Conservation (phyloP, 768 basidiomycete genomes). For the Tremella yokohamensis region DNA sequence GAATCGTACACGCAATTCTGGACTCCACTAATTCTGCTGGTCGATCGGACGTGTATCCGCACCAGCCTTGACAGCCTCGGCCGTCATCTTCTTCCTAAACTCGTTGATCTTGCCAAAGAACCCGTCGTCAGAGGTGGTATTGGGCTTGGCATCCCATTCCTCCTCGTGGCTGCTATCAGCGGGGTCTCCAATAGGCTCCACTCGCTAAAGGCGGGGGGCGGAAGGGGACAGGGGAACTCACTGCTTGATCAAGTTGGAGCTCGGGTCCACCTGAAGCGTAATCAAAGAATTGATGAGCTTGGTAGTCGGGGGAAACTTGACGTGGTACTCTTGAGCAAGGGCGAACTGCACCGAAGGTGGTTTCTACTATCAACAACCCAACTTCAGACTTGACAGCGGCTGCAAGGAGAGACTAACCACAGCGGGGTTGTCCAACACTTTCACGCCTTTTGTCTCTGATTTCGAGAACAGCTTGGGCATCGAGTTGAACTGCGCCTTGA, state of each 20-base stretch:
- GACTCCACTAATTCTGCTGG: conserved; percentile 28
- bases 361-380: conserved; percentile 24
- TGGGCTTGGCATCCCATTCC: conserved; percentile 47
- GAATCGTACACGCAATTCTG: too few species aligned
- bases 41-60: conserved; percentile 40
- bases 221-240: conserved; percentile 18
- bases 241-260: conserved; percentile 38
- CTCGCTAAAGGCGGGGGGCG: not conserved
- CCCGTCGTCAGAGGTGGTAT: conserved; percentile 42
- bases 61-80: conserved; percentile 31
- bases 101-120: conserved; percentile 49
- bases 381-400: not conserved
- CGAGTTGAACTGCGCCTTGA: conserved; percentile 43
- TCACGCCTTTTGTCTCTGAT: conserved; percentile 30
- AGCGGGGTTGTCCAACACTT: conserved; percentile 43
- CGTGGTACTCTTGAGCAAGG: conserved; percentile 39
- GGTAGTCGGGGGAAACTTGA: conserved; percentile 26
- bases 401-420: conserved; percentile 27
- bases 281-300: conserved; percentile 45
- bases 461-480: conserved; percentile 44
- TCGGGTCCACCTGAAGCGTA: conserved; percentile 44
- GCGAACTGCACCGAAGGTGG: conserved; percentile 45
- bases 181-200: not conserved
- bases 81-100: conserved; percentile 43
- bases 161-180: conserved; percentile 30